Base-by-base conservation (phyloP, 2,329 filamentous ascomycete species). In the Boeremia exigua region DNA sequence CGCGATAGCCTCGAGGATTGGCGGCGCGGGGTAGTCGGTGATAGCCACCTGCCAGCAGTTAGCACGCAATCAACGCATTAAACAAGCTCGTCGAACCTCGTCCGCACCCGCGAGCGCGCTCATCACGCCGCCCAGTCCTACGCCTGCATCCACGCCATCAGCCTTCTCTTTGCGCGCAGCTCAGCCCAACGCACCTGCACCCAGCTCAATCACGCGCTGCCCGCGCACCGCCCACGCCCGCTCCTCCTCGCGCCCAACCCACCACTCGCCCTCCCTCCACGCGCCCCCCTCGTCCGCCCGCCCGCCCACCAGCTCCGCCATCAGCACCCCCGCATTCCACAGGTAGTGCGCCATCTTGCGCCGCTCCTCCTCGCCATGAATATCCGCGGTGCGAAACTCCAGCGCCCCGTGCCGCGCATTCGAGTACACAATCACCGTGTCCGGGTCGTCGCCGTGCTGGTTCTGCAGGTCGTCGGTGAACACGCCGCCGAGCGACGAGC, bases 291-390 rank as follows among this genome's bases (percentile, higher is more conserved):
- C 25, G 27, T 38, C 46, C 14, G 56, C 44, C 56, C 56, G 37
- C 33, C 75, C 75, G 5, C 72, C 75, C 28, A 81, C 68, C 37
- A 80, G 54, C 63, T 81, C 79, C 4, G 71, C 79, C 73, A 80
- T 72, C 60, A 80, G 67, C 27, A 82, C 67, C 0, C 78, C 78
- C 6, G 88, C 81, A 74, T 92, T 92, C 88, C 88, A 92, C 25
- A 91, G 75, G 71, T 88, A 90, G 69, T 92, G 88, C 58, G 86
- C 86, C 69, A 90, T 91, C 39, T 91, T 80, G 17, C 75, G 72
- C 45, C 87, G 77, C 63, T 86, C 83, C 28, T 80, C 75, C 50
- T 87, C 84, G 29, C 73, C 77, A 29, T 77, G 70, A 76, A 86
- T 63, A 61, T 80, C 75, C 7, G 79, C 77, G 1, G 76, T 74